Percentiles rank a stretch among this genome's conserved stretches.
These are phyloP conservation scores for Helianthus tuberosus DNA, from an alignment of 129 eudicot species.

Conservation along the genomic window DNA sequence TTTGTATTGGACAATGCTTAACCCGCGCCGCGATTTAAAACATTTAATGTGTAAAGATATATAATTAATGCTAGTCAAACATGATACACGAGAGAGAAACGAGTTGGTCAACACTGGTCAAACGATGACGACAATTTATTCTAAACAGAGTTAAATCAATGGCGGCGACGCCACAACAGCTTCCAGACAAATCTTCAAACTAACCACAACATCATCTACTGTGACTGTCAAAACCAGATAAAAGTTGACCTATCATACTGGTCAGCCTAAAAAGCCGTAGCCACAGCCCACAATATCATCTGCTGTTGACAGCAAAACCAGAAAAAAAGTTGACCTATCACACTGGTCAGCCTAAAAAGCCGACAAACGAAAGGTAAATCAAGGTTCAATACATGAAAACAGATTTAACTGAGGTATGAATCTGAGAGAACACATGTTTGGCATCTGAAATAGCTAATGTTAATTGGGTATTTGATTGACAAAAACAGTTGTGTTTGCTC, in stretches of 20 bases:
- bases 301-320: not conserved
- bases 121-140: not conserved
- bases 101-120: not conserved
- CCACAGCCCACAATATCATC: too few relatives aligned
- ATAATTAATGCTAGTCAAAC: constrained; percentile 29
- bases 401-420: not conserved
- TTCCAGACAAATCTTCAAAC: not conserved
- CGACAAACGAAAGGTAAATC: not conserved
- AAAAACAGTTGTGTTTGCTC: not conserved
- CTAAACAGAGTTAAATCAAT: not conserved
- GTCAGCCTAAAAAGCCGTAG: constrained; percentile 1
- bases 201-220: not conserved
- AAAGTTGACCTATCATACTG: constrained; percentile 7
- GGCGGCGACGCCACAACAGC: not conserved
- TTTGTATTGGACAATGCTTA: not conserved
- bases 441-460: constrained; percentile 1
- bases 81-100: constrained; percentile 2
- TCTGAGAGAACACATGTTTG: not conserved
- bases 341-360: constrained; percentile 2
- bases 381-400: constrained; percentile 7
- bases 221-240: constrained; percentile 4
- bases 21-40: not conserved
- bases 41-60: not conserved
- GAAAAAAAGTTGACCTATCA: constrained; percentile 20
- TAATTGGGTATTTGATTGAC: constrained; percentile 6